A percentile compares a stretch with the other conserved stretches of the same genome.
These are phyloP conservation scores for Erucastrum elatum DNA, from an alignment of 345 rosid species.

Conservation along the genomic window DNA sequence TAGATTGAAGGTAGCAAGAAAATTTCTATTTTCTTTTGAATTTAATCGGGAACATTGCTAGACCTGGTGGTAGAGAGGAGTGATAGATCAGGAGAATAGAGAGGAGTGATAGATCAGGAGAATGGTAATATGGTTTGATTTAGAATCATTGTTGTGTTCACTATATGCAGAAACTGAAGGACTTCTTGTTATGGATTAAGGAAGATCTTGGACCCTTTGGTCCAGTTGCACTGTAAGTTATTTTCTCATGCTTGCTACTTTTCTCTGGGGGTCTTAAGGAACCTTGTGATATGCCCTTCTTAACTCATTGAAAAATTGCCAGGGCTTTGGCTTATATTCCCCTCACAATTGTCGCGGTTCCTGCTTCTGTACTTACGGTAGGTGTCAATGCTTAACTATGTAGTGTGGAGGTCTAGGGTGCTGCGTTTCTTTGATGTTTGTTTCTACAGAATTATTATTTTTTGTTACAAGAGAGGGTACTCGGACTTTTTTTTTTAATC, in stretches of 20 bases:
- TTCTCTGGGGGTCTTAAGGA: too few species aligned
- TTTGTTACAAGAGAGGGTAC: background rate
- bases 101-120: background rate
- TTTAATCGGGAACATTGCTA: background rate
- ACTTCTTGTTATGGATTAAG: slow-evolving; percentile 55
- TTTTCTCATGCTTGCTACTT: background rate
- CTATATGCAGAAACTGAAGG: slow-evolving; percentile 45
- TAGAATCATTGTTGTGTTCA: background rate
- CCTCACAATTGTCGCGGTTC: slow-evolving; percentile 52
- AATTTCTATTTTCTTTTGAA: background rate
- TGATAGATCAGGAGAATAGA: background rate
- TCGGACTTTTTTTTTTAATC: background rate
- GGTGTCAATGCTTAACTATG: slow-evolving; percentile 19
- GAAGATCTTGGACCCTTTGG: slow-evolving; percentile 63
- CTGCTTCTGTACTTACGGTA: slow-evolving; percentile 63
- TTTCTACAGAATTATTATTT: background rate
- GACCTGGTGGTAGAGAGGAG: background rate
- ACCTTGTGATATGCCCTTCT: background rate
- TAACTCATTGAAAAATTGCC: background rate
- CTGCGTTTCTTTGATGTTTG: background rate
- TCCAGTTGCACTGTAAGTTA: slow-evolving; percentile 56
- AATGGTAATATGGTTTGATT: background rate
- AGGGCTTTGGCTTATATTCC: slow-evolving; percentile 57
- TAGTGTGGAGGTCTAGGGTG: background rate
- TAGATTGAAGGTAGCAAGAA: background rate